Percentiles rank a stretch among this genome's conserved stretches.
Conservation (phyloP, 148 eudicot species). For the Salicornia ramosissima region DNA sequence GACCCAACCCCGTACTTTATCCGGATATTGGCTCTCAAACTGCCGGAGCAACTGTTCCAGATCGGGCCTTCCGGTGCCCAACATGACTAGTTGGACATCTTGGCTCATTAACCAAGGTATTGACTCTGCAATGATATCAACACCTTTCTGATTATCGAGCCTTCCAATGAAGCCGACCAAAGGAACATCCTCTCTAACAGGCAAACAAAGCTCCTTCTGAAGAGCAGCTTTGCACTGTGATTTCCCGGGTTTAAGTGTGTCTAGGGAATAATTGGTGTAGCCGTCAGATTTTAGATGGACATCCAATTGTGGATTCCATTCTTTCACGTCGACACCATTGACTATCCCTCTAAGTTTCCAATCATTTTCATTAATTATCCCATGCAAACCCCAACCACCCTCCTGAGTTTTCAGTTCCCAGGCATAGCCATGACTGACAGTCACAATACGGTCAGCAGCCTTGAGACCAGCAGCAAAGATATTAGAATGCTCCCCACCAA, state of each 20-base stretch:
- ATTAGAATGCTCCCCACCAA: conserved; percentile 93
- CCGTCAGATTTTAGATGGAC: conserved; percentile 69
- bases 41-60: conserved; percentile 75
- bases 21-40: conserved; percentile 55
- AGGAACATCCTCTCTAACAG: conserved; percentile 59
- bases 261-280: conserved; percentile 69
- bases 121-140: conserved; percentile 85
- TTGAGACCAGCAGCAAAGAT: conserved; percentile 90
- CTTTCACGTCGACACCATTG: conserved; percentile 78
- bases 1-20: conserved; percentile 76
- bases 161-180: conserved; percentile 91
- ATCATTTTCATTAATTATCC: conserved; percentile 65
- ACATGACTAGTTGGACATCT: conserved; percentile 80
- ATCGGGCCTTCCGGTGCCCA: conserved; percentile 81
- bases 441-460: conserved; percentile 80
- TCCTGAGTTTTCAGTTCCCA: conserved; percentile 88
- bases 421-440: conserved; percentile 94
- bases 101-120: conserved; percentile 87
- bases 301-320: conserved; percentile 80
- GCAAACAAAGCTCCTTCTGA: conserved; percentile 81
- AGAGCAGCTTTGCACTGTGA: conserved; percentile 82
- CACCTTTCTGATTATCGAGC: conserved; percentile 83
- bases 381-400: conserved; percentile 95
- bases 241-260: conserved; percentile 62
- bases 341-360: conserved; percentile 96